Conservation (phyloP, 176 grass and related monocot species). For the Aegilops sharonensis region DNA sequence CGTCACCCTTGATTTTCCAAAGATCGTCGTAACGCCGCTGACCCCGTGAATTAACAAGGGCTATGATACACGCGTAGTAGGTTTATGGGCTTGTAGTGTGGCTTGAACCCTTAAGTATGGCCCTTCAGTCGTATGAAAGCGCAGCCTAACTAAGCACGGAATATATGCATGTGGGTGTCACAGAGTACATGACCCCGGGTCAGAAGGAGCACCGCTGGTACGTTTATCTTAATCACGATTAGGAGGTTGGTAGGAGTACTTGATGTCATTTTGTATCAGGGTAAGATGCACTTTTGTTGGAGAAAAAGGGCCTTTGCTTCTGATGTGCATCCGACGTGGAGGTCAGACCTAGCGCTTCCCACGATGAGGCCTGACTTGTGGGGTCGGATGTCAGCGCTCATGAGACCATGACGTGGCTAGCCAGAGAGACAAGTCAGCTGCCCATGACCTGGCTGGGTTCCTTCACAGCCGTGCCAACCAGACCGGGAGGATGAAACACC, state of each 20-base stretch:
- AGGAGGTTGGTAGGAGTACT: neutral
- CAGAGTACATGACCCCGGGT: constrained; percentile 1
- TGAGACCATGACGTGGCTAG: too few relatives aligned
- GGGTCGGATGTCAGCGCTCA: too few relatives aligned
- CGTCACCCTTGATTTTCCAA: constrained; percentile 20
- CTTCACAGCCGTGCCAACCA: too few relatives aligned
- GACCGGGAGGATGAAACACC: too few relatives aligned
- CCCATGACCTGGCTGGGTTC: too few relatives aligned
- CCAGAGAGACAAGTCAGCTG: too few relatives aligned
- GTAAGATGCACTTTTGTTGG: neutral
- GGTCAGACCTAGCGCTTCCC: neutral
- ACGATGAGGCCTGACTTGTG: too few relatives aligned
- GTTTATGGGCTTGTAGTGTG: neutral
- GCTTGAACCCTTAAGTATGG: neutral
- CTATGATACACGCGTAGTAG: constrained; percentile 23
- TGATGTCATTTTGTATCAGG: neutral
- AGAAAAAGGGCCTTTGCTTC: neutral
- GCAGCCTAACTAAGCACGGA: neutral
- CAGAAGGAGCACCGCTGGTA: neutral
- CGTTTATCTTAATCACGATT: neutral
- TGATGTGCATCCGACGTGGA: neutral
- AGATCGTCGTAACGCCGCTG: constrained; percentile 7
- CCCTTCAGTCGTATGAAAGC: neutral
- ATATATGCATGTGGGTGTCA: constrained; percentile 40
- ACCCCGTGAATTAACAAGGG: constrained; percentile 8